phyloP scores from a whole-genome alignment of 2,329 filamentous ascomycete genomes.

The Rhexocercosporidium sp. region DNA sequence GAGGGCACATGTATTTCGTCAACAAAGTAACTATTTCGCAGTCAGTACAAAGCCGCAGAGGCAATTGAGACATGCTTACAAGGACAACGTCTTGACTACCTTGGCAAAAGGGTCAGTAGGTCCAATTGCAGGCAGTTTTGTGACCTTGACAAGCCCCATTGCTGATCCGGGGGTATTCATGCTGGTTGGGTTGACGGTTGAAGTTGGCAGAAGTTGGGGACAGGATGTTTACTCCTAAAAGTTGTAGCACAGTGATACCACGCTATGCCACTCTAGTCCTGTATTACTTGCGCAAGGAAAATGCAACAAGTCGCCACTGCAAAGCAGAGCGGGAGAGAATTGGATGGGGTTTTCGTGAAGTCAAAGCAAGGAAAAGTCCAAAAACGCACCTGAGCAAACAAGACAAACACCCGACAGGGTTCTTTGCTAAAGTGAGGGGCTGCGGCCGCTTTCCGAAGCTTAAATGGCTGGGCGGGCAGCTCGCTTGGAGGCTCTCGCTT shows the following conservation, averaged over 20 bases:
- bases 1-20: conserved; percentile 67
- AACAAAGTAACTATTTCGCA: conserved; percentile 60
- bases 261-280: neutral
- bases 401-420: conserved; percentile 8
- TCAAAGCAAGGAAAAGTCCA: conserved; percentile 1
- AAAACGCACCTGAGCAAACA: conserved; percentile 8
- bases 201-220: neutral
- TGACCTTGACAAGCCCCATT: conserved; percentile 7
- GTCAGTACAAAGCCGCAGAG: conserved; percentile 15
- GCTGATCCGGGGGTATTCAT: conserved; percentile 20
- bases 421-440: neutral
- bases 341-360: neutral
- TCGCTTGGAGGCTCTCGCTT: no score
- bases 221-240: neutral
- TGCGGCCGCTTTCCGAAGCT: conserved; percentile 1
- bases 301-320: neutral
- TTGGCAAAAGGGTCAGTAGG: conserved; percentile 65
- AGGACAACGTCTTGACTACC: conserved; percentile 70
- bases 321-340: neutral
- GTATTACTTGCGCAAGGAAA: neutral
- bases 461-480: no score
- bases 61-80: conserved; percentile 48
- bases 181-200: neutral
- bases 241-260: neutral
- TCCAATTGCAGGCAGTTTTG: conserved; percentile 55